Percentiles rank a stretch among this genome's conserved stretches.
phyloP scores from a whole-genome alignment of 2,329 filamentous ascomycete genomes.

The Lomentospora prolificans region DNA sequence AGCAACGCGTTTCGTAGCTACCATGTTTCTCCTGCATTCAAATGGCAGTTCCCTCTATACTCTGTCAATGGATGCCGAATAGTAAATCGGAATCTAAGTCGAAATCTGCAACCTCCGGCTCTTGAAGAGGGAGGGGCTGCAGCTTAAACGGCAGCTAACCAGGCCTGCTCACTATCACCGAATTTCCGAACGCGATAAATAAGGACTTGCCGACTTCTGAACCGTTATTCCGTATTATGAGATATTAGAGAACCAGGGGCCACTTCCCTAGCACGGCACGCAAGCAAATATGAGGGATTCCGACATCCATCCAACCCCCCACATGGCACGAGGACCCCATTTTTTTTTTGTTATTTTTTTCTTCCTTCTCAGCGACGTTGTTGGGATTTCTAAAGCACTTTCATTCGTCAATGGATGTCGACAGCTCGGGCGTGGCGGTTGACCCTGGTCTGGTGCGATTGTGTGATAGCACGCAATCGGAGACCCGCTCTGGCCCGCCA shows the following conservation, averaged over 20 bases:
- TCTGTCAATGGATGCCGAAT: too few relatives aligned
- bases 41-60: too few relatives aligned
- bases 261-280: too few relatives aligned
- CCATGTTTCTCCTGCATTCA: neutral
- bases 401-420: neutral
- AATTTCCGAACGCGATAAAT: neutral
- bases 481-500: neutral
- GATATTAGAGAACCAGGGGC: too few relatives aligned
- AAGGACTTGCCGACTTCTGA: neutral
- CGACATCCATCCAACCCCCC: too few relatives aligned
- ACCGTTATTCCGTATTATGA: too few relatives aligned
- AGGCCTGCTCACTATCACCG: neutral
- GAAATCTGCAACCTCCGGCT: too few relatives aligned
- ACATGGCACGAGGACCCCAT: neutral
- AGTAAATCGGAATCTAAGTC: too few relatives aligned
- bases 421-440: neutral
- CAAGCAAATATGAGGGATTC: too few relatives aligned
- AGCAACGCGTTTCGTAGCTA: conserved; percentile 40
- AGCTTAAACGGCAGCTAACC: neutral
- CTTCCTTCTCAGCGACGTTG: neutral
- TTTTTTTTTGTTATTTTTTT: neutral
- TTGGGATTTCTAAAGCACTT: neutral
- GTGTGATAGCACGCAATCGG: conserved; percentile 8
- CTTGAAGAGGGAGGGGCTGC: neutral
- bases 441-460: neutral